phyloP scores from a whole-genome alignment of 2,329 filamentous ascomycete genomes.

The Aphanoascus verrucosus region DNA sequence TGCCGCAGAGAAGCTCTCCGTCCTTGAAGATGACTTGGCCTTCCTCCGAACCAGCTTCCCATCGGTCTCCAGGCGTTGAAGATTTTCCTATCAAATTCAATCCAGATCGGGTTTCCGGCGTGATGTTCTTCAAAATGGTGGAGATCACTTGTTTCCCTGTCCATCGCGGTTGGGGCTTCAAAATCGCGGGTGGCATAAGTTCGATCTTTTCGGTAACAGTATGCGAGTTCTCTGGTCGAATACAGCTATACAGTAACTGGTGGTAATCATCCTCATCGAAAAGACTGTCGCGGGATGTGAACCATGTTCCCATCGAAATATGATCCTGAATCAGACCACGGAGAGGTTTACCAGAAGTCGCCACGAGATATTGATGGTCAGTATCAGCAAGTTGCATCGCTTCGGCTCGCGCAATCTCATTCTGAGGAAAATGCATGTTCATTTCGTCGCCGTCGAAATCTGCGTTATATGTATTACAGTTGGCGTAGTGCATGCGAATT shows the following conservation, averaged over 20 bases:
- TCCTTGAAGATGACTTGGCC: conserved; percentile 70
- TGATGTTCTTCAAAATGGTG: conserved; percentile 85
- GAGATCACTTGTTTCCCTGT: conserved; percentile 94
- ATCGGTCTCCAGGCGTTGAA: conserved; percentile 65
- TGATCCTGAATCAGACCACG: conserved; percentile 97
- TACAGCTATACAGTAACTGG: conserved; percentile 79
- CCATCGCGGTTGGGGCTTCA: conserved; percentile 75
- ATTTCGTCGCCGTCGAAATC: conserved; percentile 99
- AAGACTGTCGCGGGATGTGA: conserved; percentile 85
- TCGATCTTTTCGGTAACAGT: conserved; percentile 73
- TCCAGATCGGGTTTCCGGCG: conserved; percentile 61
- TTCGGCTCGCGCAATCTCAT: conserved; percentile 85
- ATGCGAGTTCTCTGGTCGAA: conserved; percentile 83
- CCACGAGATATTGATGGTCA: conserved; percentile 92
- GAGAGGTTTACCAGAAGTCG: conserved; percentile 83
- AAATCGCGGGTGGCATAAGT: conserved; percentile 66
- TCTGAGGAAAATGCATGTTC: conserved; percentile 99
- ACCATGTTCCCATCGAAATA: conserved; percentile 81
- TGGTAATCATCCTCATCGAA: conserved; percentile 83
- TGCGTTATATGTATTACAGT: conserved; percentile 98
- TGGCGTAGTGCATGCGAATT: conserved; percentile 98
- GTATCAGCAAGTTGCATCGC: conserved; percentile 90
- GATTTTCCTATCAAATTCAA: conserved; percentile 71
- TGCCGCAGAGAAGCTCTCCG: conserved; percentile 78
- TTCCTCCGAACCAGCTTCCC: conserved; percentile 64